Evolutionary conservation across 768 basidiomycete species (phyloP), one percentile per base, ranked within the genome.

Genomic region (Mrakia blollopis): DNA sequence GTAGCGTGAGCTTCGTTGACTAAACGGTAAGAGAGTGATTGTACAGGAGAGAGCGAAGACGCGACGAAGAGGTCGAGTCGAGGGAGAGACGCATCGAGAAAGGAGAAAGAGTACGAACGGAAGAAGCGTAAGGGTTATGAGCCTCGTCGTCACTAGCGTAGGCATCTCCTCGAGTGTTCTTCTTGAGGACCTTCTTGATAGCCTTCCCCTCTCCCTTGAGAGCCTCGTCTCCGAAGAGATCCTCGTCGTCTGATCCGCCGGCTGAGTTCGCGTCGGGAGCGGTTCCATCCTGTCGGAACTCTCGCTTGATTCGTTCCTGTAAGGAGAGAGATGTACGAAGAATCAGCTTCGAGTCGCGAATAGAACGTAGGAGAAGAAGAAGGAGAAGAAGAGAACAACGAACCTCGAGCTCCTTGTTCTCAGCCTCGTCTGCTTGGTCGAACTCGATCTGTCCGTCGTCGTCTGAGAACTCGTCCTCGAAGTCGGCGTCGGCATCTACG

Each of bases 381-480:
- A 8, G 3, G 30, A 30, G 32, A 68, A 50, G 25, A 52, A 14
- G 35, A 35, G 11, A 23, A 44, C 35, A 30, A 68, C 77, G 28
- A 7, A 74, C 77, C 57, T 78, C 77, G 13, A 78, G 72, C 65
- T 78, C 77, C 52, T 78, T 78, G 50, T 73, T 74, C 65, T 78
- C 77, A 18, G 73, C 41, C 68, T 73, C 77, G 47, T 78, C 77
- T 32, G 72, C 57, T 41, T 73, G 77, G 32, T 78, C 77, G 50
- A 78, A 78, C 67, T 78, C 65, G 63, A 78, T 57, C 65, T 73
- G 47, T 11, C 77, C 77, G 35, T 78, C 77, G 67, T 78, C 77
- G 57, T 78, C 77, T 16, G 77, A 78, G 67, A 78, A 78, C 54
- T 67, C 77, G 32, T 78, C 77, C 35, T 78, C 77, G 50, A 68